Percentiles rank a stretch among this genome's conserved stretches.
phyloP scores from a whole-genome alignment of 148 eudicot species.

The Fallopia convolvulus region DNA sequence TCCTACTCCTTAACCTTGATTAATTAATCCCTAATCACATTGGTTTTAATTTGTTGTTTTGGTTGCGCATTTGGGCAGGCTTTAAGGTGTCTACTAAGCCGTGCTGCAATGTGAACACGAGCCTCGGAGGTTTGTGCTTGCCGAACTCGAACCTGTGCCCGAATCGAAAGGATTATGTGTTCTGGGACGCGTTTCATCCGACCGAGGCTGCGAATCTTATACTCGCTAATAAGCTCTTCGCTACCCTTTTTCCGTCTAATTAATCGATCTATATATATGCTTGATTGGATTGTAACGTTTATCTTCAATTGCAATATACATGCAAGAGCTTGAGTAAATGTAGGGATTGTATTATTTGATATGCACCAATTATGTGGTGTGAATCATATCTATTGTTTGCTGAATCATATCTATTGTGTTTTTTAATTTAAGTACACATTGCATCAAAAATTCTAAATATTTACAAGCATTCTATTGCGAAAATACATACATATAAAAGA shows the following conservation, averaged over 20 bases:
- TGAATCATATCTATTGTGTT: background rate
- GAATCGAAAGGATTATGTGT: slow-evolving; percentile 63
- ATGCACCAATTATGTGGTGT: background rate
- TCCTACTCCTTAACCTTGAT: background rate
- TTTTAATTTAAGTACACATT: too few species aligned
- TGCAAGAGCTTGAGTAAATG: background rate
- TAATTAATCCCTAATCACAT: background rate
- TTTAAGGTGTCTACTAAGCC: slow-evolving; percentile 74
- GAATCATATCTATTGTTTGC: background rate
- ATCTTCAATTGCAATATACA: background rate
- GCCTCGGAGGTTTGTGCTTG: slow-evolving; percentile 70
- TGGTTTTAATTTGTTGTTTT: background rate
- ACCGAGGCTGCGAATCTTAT: slow-evolving; percentile 81
- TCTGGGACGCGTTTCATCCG: slow-evolving; percentile 95
- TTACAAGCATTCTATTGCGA: too few species aligned
- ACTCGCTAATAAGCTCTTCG: slow-evolving; percentile 55
- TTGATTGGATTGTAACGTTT: background rate
- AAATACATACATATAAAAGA: too few species aligned
- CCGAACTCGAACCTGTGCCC: slow-evolving; percentile 64
- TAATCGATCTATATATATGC: background rate
- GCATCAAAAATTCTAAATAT: too few species aligned
- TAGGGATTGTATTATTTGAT: background rate
- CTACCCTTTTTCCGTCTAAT: slow-evolving; percentile 27
- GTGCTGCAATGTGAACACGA: slow-evolving; percentile 76
- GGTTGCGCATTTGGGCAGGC: slow-evolving; percentile 25